These are phyloP conservation scores for Apophysomyces ossiformis DNA, from an alignment of 371 early-diverging fungal species.

Conservation along the genomic window DNA sequence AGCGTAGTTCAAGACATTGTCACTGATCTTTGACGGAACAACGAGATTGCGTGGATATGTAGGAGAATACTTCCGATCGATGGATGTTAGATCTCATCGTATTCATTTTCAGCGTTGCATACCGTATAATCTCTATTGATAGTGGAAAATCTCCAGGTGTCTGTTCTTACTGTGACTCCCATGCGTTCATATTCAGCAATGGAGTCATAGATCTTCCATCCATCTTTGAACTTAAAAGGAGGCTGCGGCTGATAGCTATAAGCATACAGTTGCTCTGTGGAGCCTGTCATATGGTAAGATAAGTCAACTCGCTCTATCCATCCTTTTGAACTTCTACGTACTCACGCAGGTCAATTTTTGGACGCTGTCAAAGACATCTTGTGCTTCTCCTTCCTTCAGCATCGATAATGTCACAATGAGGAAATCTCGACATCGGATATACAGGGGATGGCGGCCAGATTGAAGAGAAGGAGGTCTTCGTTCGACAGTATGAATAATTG, in stretches of 20 bases:
- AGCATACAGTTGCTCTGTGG: slow-evolving; percentile 82
- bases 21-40: slow-evolving; percentile 90
- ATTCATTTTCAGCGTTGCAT: slow-evolving; percentile 13
- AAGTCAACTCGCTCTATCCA: neutral
- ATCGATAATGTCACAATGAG: slow-evolving; percentile 72
- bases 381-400: slow-evolving; percentile 70
- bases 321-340: slow-evolving; percentile 25
- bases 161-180: slow-evolving; percentile 77
- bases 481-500: slow-evolving; percentile 84
- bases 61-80: slow-evolving; percentile 67
- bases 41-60: slow-evolving; percentile 89
- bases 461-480: slow-evolving; percentile 58
- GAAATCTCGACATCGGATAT: slow-evolving; percentile 84
- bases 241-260: slow-evolving; percentile 71
- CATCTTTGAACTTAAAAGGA: slow-evolving; percentile 49
- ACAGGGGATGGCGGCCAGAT: slow-evolving; percentile 58
- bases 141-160: slow-evolving; percentile 79
- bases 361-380: slow-evolving; percentile 80
- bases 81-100: neutral
- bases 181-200: slow-evolving; percentile 81
- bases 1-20: slow-evolving; percentile 87
- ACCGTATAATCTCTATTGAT: slow-evolving; percentile 80
- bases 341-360: slow-evolving; percentile 72
- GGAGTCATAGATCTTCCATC: slow-evolving; percentile 83
- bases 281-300: slow-evolving; percentile 45